These are phyloP conservation scores for Vaccinium vitisidaea DNA, from an alignment of 148 eudicot genomes.

Conservation along the genomic window DNA sequence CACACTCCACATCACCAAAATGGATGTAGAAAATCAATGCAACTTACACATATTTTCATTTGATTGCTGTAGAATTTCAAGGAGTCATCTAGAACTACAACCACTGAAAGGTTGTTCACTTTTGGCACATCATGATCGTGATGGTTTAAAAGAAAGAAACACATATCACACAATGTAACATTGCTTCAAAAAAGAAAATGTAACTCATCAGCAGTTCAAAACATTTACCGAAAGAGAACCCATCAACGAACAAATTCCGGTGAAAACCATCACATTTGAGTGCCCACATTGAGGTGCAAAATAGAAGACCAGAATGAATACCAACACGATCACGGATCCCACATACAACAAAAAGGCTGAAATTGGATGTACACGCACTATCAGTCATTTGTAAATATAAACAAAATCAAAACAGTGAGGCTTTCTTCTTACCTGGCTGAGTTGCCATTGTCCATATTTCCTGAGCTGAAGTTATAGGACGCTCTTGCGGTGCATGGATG, in stretches of 20 bases:
- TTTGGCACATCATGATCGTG: not conserved
- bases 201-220: constrained; percentile 1
- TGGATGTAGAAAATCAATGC: not conserved
- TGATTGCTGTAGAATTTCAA: no score
- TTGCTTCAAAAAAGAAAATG: not conserved
- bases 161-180: not conserved
- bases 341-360: constrained; percentile 68
- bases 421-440: constrained; percentile 36
- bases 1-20: not conserved
- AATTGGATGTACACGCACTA: constrained; percentile 5
- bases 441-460: constrained; percentile 68
- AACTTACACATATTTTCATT: no score
- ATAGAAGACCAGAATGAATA: constrained; percentile 50
- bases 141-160: constrained; percentile 9
- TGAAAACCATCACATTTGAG: constrained; percentile 57
- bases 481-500: constrained; percentile 74
- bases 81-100: not conserved
- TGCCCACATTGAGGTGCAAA: constrained; percentile 57
- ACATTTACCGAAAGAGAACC: constrained; percentile 72
- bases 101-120: not conserved
- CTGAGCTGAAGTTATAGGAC: constrained; percentile 45
- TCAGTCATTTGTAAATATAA: not conserved
- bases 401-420: not conserved
- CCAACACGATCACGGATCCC: constrained; percentile 52
- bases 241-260: constrained; percentile 71